Base-by-base conservation (phyloP, 2,329 filamentous ascomycete genomes). In the Camillea tinctor region DNA sequence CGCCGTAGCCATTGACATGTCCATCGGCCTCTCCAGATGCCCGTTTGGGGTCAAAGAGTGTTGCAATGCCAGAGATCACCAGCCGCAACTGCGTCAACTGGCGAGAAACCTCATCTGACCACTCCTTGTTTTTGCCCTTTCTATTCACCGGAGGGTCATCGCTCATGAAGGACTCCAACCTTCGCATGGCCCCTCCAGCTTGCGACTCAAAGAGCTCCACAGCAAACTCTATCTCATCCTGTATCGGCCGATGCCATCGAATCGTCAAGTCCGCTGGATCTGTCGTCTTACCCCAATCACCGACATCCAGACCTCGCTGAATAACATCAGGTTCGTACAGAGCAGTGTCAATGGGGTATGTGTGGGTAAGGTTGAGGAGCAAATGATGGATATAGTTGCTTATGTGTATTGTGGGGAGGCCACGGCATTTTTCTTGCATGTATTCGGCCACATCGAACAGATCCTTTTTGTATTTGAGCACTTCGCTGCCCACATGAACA, bases 341-440 rank as follows among this genome's bases (percentile, higher is more conserved):
- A 9, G 88, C 86, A 72, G 93, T 92, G 73, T 99, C 95, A 60
- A 93, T 88, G 3, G 94, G 93, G 72, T 98, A 99, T 0, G 92
- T 97, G 64, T 94, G 90, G 0, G 95, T 98, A 56, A 98, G 80
- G 74, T 98, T 98, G 64, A 99, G 88, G 15, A 99, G 82, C 44
- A 99, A 83, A 74, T 99, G 96, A 75, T 99, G 95, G 59, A 98
- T 93, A 74, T 93, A 97, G 77, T 99, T 99, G 60, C 94, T 98
- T 49, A 98, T 90, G 75, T 99, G 92, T 52, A 98, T 93, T 1
- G 95, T 96, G 0, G 95, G 93, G 61, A 97, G 88, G 21, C 95
- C 95, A 68, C 91, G 89, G 76, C 95, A 99, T 71, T 92, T 94
- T 68, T 95, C 87, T 74, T 99, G 95, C 94, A 99, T 98, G 77